Evolutionary conservation across 257 asterid genomes (phyloP), one percentile per base, ranked within the genome.

Genomic region (Solanum stenotomum): DNA sequence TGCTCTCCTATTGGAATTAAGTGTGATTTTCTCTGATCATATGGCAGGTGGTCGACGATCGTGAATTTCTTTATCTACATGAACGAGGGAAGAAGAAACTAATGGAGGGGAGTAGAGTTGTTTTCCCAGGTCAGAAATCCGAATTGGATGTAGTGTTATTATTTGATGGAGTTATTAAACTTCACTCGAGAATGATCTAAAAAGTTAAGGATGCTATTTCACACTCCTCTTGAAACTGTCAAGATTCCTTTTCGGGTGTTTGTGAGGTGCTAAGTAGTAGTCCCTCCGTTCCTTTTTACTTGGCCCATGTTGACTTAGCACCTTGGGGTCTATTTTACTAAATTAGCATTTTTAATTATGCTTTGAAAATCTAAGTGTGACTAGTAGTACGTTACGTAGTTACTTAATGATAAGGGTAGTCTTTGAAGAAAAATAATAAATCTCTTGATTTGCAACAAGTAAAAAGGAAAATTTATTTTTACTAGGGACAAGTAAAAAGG

Each of bases 11-110:
- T 46, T 29, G 27, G 85, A 81, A 29, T 46, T 2, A 81, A 46
- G 65, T 44, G 42, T 49, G 85, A 44, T 29, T 18, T 44, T 81
- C 25, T 81, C 68, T 81, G 44, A 81, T 46, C 68, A 46, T 81
- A 46, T 49, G 87, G 87, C 92, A 97, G 99, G 90, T 94, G 89
- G 91, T 86, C 87, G 98, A 95, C 13, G 81, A 84, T 93, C 96
- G 92, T 86, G 95, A 93, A 83, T 89, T 86, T 31, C 98, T 97
- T 89, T 95, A 91, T 91, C 95, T 97, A 83, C 38, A 89, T 59
- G 99, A 96, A 84, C 95, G 98, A 46, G 98, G 99, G 90, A 96
- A 95, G 96, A 96, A 92, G 92, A 94, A 92, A 90, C 77, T 94
- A 90, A 89, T 97, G 98, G 98, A 96, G 22, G 96, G 96, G 87